Evolutionary conservation across 164 flowering plant genomes (phyloP).

Genomic region (Magnolia officinalis): DNA sequence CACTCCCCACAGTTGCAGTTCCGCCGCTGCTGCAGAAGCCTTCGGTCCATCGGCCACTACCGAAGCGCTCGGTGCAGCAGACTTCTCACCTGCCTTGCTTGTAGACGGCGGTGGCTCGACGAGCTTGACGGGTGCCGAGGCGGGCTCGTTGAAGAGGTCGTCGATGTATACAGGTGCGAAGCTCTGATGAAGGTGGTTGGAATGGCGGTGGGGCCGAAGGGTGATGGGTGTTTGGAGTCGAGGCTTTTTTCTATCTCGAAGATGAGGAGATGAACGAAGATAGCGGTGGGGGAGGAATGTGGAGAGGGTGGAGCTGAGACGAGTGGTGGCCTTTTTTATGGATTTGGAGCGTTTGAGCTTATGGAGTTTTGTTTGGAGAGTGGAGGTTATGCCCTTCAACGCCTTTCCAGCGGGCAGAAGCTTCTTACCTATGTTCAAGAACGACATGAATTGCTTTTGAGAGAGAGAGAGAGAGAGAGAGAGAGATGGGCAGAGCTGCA

Average conservation of each 20-base stretch:
- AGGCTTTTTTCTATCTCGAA: constrained; percentile 7
- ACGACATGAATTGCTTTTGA: constrained; percentile 29
- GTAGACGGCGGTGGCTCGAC: not conserved
- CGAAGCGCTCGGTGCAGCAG: constrained; percentile 32
- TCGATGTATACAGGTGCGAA: constrained; percentile 40
- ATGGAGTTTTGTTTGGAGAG: constrained; percentile 35
- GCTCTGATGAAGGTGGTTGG: constrained; percentile 4
- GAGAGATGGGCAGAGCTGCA: not conserved
- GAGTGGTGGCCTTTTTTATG: constrained; percentile 20
- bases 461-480: not conserved
- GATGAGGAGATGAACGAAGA: not conserved
- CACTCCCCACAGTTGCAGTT: constrained; percentile 34
- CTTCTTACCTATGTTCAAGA: constrained; percentile 32
- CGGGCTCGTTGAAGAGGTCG: constrained; percentile 38
- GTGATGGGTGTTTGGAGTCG: not conserved
- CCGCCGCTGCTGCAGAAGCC: not conserved
- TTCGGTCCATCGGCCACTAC: not conserved
- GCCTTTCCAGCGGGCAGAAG: constrained; percentile 44
- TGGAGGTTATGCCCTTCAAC: constrained; percentile 55
- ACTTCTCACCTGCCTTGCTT: not conserved
- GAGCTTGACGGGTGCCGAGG: not conserved
- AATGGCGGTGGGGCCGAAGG: constrained; percentile 1
- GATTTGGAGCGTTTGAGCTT: constrained; percentile 33
- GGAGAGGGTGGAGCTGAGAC: constrained; percentile 6
- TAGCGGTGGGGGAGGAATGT: not conserved